phyloP scores from a whole-genome alignment of 2,329 filamentous ascomycete species.

The Aschersonia sp. region DNA sequence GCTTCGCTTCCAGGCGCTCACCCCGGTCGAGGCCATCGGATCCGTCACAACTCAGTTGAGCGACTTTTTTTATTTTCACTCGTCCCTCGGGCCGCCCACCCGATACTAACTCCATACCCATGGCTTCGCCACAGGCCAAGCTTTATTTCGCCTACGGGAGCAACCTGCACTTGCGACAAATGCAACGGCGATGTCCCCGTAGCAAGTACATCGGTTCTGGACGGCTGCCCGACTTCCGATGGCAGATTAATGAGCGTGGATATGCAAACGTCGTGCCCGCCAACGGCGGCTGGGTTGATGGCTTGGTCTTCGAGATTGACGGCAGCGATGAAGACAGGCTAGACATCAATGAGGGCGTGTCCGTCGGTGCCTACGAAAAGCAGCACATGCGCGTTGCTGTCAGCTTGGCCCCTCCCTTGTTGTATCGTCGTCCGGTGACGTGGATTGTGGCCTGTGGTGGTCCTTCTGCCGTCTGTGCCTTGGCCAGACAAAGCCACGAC shows the following conservation, averaged over 20 bases:
- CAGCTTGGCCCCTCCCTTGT: conserved; percentile 13
- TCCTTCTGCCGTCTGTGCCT: conserved; percentile 12
- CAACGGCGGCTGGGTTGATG: conserved; percentile 21
- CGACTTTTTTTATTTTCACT: too few relatives aligned
- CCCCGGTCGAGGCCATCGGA: background rate
- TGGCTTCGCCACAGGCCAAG: conserved; percentile 6
- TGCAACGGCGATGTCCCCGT: conserved; percentile 26
- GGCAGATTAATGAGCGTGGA: conserved; percentile 32
- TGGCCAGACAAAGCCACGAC: conserved; percentile 6
- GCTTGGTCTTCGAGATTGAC: conserved; percentile 25
- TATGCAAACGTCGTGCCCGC: conserved; percentile 26
- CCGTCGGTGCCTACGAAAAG: conserved; percentile 23
- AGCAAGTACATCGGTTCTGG: conserved; percentile 24
- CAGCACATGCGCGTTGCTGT: conserved; percentile 17
- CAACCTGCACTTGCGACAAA: conserved; percentile 28
- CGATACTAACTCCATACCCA: background rate
- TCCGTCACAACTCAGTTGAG: too few relatives aligned
- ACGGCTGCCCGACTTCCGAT: conserved; percentile 22
- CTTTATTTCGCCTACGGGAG: conserved; percentile 33
- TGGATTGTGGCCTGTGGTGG: conserved; percentile 23
- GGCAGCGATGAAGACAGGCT: conserved; percentile 21
- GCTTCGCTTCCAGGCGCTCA: background rate
- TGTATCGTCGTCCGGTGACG: conserved; percentile 21
- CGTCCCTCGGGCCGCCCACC: too few relatives aligned
- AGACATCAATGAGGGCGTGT: conserved; percentile 25